Conservation (phyloP, 768 basidiomycete species). For the Trametes meyenii region DNA sequence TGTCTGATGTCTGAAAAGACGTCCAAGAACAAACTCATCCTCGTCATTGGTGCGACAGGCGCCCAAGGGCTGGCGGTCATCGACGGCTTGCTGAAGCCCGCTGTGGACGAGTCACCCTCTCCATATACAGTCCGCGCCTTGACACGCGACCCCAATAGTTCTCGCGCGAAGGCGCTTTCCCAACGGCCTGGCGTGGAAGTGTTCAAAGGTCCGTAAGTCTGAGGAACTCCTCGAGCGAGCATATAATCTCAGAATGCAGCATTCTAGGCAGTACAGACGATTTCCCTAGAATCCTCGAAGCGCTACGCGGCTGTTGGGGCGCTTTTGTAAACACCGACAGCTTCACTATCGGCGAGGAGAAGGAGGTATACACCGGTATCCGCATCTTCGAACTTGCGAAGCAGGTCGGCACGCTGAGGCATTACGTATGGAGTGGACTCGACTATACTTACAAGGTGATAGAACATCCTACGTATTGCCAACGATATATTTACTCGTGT, state of each 20-base stretch:
- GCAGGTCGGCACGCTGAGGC: slow-evolving; percentile 36
- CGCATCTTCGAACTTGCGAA: slow-evolving; percentile 46
- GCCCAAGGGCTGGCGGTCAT: slow-evolving; percentile 46
- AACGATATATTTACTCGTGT: slow-evolving; percentile 18
- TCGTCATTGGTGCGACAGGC: slow-evolving; percentile 49
- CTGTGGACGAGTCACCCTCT: slow-evolving; percentile 41
- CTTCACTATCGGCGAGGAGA: slow-evolving; percentile 44
- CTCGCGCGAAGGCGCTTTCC: slow-evolving; percentile 40
- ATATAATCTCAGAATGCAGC: too few species aligned
- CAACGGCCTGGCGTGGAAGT: too few species aligned
- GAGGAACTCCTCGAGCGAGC: too few species aligned
- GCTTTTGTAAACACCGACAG: slow-evolving; percentile 39
- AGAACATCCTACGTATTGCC: neutral
- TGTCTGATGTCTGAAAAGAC: too few species aligned
- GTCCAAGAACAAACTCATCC: slow-evolving; percentile 31
- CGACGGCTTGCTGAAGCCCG: slow-evolving; percentile 39
- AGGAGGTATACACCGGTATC: slow-evolving; percentile 42
- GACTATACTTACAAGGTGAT: slow-evolving; percentile 43
- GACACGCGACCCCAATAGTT: slow-evolving; percentile 38
- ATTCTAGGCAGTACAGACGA: too few species aligned
- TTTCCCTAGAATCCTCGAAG: too few species aligned
- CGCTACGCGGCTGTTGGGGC: slow-evolving; percentile 25
- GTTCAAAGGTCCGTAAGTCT: too few species aligned
- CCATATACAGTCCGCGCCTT: slow-evolving; percentile 45
- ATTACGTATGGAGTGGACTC: slow-evolving; percentile 46